Evolutionary conservation across 306 rosid species (phyloP).

Genomic region (Cicer yamashitae): DNA sequence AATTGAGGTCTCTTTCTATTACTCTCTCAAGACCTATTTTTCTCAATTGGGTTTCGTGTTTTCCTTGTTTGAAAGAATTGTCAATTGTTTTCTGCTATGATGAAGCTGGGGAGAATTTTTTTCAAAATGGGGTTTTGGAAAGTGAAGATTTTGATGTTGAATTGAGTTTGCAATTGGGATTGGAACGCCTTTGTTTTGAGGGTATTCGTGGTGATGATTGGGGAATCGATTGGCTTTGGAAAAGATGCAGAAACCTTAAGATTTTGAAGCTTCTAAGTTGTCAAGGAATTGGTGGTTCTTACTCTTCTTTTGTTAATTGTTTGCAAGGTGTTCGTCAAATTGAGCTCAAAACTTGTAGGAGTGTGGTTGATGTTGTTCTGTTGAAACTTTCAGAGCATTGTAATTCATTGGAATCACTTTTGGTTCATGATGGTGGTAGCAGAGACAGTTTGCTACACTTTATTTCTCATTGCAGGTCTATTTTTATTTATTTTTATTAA

Average conservation of each 20-base stretch:
- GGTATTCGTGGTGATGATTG: constrained; percentile 68
- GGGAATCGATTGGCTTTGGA: constrained; percentile 80
- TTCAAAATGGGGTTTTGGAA: constrained; percentile 41
- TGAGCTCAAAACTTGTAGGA: constrained; percentile 84
- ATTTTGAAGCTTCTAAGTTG: constrained; percentile 64
- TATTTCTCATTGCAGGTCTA: constrained; percentile 47
- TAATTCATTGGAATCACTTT: constrained; percentile 57
- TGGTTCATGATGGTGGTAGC: constrained; percentile 91
- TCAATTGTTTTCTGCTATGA: constrained; percentile 49
- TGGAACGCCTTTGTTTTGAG: constrained; percentile 64
- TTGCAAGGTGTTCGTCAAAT: constrained; percentile 59
- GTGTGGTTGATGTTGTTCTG: constrained; percentile 69
- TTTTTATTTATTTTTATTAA: too few species aligned
- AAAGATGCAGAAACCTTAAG: constrained; percentile 65
- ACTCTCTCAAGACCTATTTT: constrained; percentile 64
- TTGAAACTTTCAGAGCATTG: constrained; percentile 64
- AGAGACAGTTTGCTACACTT: constrained; percentile 68
- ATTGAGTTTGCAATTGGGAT: constrained; percentile 41
- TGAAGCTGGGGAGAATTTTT: constrained; percentile 22
- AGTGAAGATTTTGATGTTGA: constrained; percentile 45
- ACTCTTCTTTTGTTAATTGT: constrained; percentile 62
- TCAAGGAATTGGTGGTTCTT: constrained; percentile 77
- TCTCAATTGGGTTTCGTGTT: constrained; percentile 62
- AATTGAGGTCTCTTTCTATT: constrained; percentile 63
- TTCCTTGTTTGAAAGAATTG: constrained; percentile 61